phyloP scores from a whole-genome alignment of 1,284 basidiomycete genomes.

The Malassezia sp. region DNA sequence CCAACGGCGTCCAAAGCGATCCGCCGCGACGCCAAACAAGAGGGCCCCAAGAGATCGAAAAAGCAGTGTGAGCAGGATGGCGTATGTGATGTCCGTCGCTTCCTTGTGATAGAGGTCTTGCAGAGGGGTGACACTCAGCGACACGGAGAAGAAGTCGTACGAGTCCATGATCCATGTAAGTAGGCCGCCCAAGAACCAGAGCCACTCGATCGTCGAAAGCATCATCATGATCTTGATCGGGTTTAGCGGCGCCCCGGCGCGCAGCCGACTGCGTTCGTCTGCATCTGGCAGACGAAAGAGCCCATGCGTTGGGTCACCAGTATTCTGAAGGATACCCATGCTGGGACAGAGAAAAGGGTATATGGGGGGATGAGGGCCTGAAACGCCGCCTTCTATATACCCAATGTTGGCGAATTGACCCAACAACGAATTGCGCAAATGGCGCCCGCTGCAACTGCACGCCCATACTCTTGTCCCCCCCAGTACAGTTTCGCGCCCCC shows the following conservation, averaged over 20 bases:
- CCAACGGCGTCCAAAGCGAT: slow-evolving; percentile 62
- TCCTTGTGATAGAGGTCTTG: neutral
- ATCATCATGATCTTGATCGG: slow-evolving; percentile 35
- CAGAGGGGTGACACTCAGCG: slow-evolving; percentile 25
- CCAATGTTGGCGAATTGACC: too few species aligned
- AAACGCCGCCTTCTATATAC: too few species aligned
- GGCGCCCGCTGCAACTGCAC: too few species aligned
- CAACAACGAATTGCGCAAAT: neutral
- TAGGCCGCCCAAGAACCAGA: slow-evolving; percentile 36
- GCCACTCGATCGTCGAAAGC: slow-evolving; percentile 27
- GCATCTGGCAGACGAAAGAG: slow-evolving; percentile 37
- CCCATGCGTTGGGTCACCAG: slow-evolving; percentile 35
- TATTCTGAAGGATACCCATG: neutral
- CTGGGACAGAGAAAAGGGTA: too few species aligned
- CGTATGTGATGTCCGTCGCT: slow-evolving; percentile 38
- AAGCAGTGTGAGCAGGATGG: slow-evolving; percentile 83
- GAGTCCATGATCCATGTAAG: slow-evolving; percentile 35
- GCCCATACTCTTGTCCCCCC: too few species aligned
- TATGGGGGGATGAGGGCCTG: too few species aligned
- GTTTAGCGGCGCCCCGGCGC: slow-evolving; percentile 36
- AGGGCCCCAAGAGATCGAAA: slow-evolving; percentile 78
- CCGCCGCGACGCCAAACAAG: slow-evolving; percentile 54
- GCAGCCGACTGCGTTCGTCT: slow-evolving; percentile 28
- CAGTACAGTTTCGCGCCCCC: too few species aligned
- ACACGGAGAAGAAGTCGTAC: slow-evolving; percentile 43